Conservation (phyloP, 495 filamentous ascomycete genomes). For the Penicillium maclennaniae region DNA sequence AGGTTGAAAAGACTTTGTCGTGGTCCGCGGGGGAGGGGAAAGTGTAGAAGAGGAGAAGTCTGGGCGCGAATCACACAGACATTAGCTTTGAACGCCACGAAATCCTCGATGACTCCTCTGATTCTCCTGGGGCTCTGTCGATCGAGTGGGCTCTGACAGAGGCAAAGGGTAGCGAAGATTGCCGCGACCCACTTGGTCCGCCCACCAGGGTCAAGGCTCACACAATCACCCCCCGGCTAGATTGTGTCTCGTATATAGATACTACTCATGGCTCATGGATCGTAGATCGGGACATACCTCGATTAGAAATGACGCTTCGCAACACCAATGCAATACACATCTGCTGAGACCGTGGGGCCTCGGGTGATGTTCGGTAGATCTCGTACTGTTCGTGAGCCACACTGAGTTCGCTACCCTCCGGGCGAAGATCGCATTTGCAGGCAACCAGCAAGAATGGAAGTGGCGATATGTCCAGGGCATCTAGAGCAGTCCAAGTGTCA, state of each 20-base stretch:
- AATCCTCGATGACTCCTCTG: conserved; percentile 1
- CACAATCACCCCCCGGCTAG: neutral
- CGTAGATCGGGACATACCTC: conserved; percentile 49
- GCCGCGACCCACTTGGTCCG: conserved; percentile 33
- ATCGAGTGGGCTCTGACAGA: conserved; percentile 19
- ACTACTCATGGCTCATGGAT: neutral
- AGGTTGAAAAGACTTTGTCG: conserved; percentile 25
- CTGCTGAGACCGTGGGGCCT: conserved; percentile 68
- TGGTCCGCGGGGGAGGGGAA: conserved; percentile 18
- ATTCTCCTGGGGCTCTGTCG: conserved; percentile 12
- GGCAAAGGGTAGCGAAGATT: conserved; percentile 32
- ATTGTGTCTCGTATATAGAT: neutral
- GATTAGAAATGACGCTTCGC: conserved; percentile 58
- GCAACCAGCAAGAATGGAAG: conserved; percentile 75
- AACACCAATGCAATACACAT: conserved; percentile 76
- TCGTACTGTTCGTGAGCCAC: conserved; percentile 57
- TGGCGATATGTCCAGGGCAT: conserved; percentile 60
- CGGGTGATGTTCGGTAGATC: conserved; percentile 67
- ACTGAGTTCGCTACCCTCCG: conserved; percentile 40
- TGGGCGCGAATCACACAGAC: conserved; percentile 10
- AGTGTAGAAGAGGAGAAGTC: conserved; percentile 14
- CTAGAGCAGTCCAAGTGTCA: conserved; percentile 37
- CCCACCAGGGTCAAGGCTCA: conserved; percentile 27
- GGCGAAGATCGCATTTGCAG: conserved; percentile 78
- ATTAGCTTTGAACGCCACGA: conserved; percentile 10